Conservation (phyloP, 805 yeast genomes). For the Metschnikowia rubicola region DNA sequence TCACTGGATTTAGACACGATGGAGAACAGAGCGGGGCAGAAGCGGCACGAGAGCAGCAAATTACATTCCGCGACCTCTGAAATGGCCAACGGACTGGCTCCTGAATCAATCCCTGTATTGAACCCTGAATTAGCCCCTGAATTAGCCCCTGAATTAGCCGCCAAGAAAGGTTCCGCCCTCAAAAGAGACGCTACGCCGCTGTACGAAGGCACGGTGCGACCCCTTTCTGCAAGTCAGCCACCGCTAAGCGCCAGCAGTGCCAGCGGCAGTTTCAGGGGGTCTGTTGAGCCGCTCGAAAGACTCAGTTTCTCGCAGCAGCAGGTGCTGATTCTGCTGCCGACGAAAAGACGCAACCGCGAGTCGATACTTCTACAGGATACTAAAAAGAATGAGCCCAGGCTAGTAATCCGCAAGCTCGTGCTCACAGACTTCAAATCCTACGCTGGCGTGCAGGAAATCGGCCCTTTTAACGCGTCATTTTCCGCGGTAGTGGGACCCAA, state of each 20-base stretch:
- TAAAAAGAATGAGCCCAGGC: conserved; percentile 43
- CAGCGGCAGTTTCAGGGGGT: neutral
- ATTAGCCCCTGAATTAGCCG: neutral
- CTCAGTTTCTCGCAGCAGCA: conserved; percentile 27
- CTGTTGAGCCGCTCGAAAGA: conserved; percentile 7
- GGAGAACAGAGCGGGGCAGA: no score
- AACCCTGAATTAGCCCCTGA: neutral
- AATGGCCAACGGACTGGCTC: neutral
- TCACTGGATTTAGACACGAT: neutral
- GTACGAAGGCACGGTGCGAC: neutral
- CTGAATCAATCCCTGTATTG: neutral
- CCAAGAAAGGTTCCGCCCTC: neutral
- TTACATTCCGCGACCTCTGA: neutral
- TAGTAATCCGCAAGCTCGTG: conserved; percentile 72
- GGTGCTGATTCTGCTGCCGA: conserved; percentile 24
- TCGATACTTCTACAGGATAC: conserved; percentile 10
- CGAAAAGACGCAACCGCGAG: conserved; percentile 24
- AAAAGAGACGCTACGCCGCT: neutral
- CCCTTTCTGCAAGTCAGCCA: neutral
- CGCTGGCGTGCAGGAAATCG: conserved; percentile 89
- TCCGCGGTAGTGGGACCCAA: conserved; percentile 98
- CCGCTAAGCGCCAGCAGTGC: neutral
- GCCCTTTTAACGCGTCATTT: conserved; percentile 91
- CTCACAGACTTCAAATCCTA: conserved; percentile 90
- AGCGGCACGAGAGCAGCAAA: neutral